Evolutionary conservation across 257 asterid genomes (phyloP), one percentile per base, ranked within the genome.

Genomic region (Nicotiana tabacum): DNA sequence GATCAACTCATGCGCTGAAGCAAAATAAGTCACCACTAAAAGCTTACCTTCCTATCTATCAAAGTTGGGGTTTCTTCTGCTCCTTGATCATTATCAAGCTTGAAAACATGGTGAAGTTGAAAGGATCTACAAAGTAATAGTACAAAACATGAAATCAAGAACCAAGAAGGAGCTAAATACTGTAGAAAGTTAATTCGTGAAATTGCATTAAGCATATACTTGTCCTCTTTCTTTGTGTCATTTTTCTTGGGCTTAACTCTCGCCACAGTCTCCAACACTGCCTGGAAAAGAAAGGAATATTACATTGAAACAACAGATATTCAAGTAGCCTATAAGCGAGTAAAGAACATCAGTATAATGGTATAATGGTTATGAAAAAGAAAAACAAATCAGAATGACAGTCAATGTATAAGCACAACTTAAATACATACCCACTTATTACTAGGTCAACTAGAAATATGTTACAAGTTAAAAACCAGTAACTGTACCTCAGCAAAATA

Each of bases 51-150:
- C 85, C 98, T 92, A 88, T 96, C 99, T 13, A 96, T 96, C 85
- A 96, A 84, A 39, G 96, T 96, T n/a, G 99, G 98, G 67, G 97
- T 94, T 79, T 94, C 99, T 86, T 96, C 99, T 61, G 95, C 98
- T 78, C 97, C 99, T 80, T 96, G 91, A 91, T 96, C 99, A 85
- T 94, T 96, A 77, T 96, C 98, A 90, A 95, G 89, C 85, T 94
- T 93, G 89, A 96, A 96, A 82, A 96, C 98, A 70, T 92, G 90
- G 84, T 96, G 91, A 87, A 96, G 92, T 78, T 94, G 88, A 85
- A 93, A 96, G 58, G 98, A 83, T 82, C 99, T 94, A 83, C 27
- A 84, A 33, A 65, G 78, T 83, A 79, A 91, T 81, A 77, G 74
- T n/a, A 86, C 46, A 67, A 65, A 55, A 77, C 27, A 84, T 46